These are phyloP conservation scores for Aspergillus sp. DNA, from an alignment of 2,329 filamentous ascomycete genomes.

Conservation along the genomic window DNA sequence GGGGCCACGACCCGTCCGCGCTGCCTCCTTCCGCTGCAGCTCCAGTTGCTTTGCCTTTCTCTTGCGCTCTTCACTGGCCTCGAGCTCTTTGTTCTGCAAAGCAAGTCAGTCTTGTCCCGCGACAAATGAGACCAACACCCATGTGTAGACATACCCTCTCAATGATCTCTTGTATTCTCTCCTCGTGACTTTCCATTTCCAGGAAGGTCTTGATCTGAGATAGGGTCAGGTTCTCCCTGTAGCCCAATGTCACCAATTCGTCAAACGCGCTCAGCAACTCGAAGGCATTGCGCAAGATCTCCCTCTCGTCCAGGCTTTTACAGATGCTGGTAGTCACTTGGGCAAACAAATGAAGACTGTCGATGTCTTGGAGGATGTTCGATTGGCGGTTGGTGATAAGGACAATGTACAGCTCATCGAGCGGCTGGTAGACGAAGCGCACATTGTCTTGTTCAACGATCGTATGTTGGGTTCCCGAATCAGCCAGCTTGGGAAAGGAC, in stretches of 20 bases:
- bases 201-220: constrained; percentile 98
- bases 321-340: constrained; percentile 96
- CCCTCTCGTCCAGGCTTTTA: constrained; percentile 90
- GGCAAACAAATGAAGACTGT: constrained; percentile 93
- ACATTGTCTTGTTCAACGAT: constrained; percentile 99
- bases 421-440: constrained; percentile 96
- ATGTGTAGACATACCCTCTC: constrained; percentile 56
- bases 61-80: constrained; percentile 97
- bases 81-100: constrained; percentile 87
- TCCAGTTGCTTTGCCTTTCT: constrained; percentile 97
- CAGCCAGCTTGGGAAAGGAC: constrained; percentile 94
- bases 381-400: constrained; percentile 99
- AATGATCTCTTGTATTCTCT: constrained; percentile 97
- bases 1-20: constrained; percentile 61
- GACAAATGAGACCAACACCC: not conserved
- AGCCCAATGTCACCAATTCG: constrained; percentile 90
- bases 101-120: not conserved
- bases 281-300: constrained; percentile 91
- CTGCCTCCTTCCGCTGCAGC: constrained; percentile 95
- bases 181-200: constrained; percentile 98
- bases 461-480: constrained; percentile 93
- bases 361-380: constrained; percentile 98
- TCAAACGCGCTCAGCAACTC: constrained; percentile 95
- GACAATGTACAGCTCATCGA: constrained; percentile 99
- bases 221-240: constrained; percentile 91